Evolutionary conservation across 2,329 filamentous ascomycete genomes (phyloP).

Genomic region (Venturia pyrina): DNA sequence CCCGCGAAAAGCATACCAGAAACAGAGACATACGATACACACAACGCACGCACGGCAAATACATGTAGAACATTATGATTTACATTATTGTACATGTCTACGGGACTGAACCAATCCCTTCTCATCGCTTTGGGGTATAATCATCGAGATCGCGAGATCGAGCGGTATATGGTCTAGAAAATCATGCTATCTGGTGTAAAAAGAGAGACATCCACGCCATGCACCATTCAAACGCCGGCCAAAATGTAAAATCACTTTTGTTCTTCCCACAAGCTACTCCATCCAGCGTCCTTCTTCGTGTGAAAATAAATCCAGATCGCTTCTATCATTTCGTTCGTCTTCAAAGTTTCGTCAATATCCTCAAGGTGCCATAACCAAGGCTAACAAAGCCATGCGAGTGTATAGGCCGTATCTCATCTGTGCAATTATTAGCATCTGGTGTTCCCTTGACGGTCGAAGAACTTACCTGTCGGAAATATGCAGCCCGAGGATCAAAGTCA

Average conservation of each 20-base stretch:
- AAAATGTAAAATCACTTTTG: not conserved
- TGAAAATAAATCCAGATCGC: not conserved
- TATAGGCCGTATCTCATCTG: conserved; percentile 98
- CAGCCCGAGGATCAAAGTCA: conserved; percentile 91
- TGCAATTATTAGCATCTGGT: conserved; percentile 31
- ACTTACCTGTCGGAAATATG: conserved; percentile 98
- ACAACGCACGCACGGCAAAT: not conserved
- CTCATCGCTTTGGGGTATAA: not conserved
- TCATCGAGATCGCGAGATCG: not conserved
- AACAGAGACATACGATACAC: not conserved
- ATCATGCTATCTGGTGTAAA: not conserved
- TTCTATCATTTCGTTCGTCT: not conserved
- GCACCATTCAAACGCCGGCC: not conserved
- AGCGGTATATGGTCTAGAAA: conserved; percentile 1
- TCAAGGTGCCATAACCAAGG: conserved; percentile 66
- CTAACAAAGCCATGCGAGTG: conserved; percentile 93
- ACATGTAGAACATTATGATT: not conserved
- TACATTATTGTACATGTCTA: not conserved
- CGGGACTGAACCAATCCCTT: not conserved
- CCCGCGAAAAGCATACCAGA: not conserved
- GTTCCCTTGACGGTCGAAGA: not conserved
- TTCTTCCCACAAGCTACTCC: not conserved
- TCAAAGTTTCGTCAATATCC: not conserved
- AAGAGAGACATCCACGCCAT: not conserved
- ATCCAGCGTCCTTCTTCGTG: not conserved